Evolutionary conservation across 768 basidiomycete species (phyloP), one percentile per base, ranked within the genome.

Genomic region (Fistulinella prunicolor): DNA sequence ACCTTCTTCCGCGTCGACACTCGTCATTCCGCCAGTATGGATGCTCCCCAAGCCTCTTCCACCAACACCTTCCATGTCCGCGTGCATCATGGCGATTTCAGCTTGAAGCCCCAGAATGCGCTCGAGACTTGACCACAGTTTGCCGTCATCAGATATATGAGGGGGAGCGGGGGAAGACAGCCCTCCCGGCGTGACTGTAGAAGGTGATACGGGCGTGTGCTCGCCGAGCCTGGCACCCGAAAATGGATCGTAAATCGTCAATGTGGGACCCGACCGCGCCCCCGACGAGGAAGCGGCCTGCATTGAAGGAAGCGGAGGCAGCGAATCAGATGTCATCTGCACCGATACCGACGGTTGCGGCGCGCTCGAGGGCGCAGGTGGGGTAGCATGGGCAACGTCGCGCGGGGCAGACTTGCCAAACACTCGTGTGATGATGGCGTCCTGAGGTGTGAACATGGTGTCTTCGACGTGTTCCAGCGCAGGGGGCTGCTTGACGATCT

Each of bases 21-120:
- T 21, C 17, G 41, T 38, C 1, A 43, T 35, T 2, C 42, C 50
- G 22, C 56, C 37, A 41, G 47, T 24, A 38, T 51, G 50, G 0
- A 7, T 16, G 8, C n/a, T 46, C 13, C 50, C 64, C 37, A 32
- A 10, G 1, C 39, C 46, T 13, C 36, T 42, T 10, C 35, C 47
- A 49, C 67, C 54, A 1, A 85, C 74, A 34, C 77, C 77, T 62
- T 90, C 88, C 85, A 90, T 86, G 21, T 83, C 80, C 9, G 82
- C 66, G 60, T 89, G 88, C 77, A 86, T 80, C 53, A 70, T 72
- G 6, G 87, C 82, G 28, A 90, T 80, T 53, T 86, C 80, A 46
- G 77, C 80, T 62, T 90, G 86, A 24, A 90, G 65, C 30, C 83
- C 82, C 52, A 87, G 63, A n/a, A 90, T 83, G 37, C 74, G 75